These are phyloP conservation scores for Hyphopichia wangnamkhiaoensis DNA, from an alignment of 1,139 yeast genomes.

Conservation along the genomic window DNA sequence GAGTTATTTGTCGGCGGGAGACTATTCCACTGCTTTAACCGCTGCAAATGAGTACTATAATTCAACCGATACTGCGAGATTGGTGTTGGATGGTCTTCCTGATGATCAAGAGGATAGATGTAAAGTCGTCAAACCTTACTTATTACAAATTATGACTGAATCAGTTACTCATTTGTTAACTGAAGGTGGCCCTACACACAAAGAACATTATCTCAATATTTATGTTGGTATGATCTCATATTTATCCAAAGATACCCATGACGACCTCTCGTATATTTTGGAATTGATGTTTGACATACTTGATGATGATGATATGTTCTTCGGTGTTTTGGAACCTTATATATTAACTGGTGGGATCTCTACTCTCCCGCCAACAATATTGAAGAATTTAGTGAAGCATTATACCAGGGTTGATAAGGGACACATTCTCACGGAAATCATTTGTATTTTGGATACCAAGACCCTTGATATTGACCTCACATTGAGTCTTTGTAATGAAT, in stretches of 20 bases:
- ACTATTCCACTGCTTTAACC: conserved; percentile 56
- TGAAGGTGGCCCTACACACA: conserved; percentile 16
- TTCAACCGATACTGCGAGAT: conserved; percentile 45
- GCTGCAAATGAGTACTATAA: conserved; percentile 56
- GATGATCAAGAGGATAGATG: conserved; percentile 43
- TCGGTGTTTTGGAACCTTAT: conserved; percentile 51
- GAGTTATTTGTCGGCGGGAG: conserved; percentile 46
- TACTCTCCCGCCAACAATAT: conserved; percentile 59
- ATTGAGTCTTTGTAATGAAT: conserved; percentile 54
- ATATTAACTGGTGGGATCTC: conserved; percentile 49
- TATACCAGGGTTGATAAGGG: conserved; percentile 45
- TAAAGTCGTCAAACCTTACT: conserved; percentile 51
- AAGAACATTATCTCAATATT: conserved; percentile 13
- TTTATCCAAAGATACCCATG: conserved; percentile 15
- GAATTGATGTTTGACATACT: conserved; percentile 56
- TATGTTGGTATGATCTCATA: conserved; percentile 27
- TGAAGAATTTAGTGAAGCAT: conserved; percentile 57
- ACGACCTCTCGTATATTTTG: conserved; percentile 40
- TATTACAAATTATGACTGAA: conserved; percentile 57
- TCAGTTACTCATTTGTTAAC: conserved; percentile 45
- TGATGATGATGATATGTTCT: conserved; percentile 39
- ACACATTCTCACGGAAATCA: conserved; percentile 57
- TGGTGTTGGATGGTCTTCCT: conserved; percentile 57
- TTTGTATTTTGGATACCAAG: conserved; percentile 63
- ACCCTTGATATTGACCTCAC: conserved; percentile 77